Evolutionary conservation across 768 basidiomycete genomes (phyloP).

Genomic region (Phaeotremella skinneri): DNA sequence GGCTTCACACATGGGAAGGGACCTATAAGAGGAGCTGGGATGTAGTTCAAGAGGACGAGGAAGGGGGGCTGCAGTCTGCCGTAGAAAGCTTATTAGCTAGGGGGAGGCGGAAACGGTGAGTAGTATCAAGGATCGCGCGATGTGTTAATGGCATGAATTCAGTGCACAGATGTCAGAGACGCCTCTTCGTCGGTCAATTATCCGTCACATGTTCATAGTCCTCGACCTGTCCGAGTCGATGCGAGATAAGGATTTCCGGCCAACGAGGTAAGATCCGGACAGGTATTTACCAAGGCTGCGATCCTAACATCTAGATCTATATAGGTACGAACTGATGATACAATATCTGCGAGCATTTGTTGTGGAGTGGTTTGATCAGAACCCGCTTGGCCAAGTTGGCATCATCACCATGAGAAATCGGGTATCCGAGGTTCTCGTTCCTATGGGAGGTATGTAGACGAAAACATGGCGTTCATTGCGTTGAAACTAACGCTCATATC

Average conservation of each 20-base stretch:
- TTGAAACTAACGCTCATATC: too few species aligned
- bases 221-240: constrained; percentile 87
- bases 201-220: constrained; percentile 89
- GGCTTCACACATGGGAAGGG: constrained; percentile 86
- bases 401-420: constrained; percentile 90
- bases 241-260: constrained; percentile 94
- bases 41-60: constrained; percentile 91
- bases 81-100: constrained; percentile 87
- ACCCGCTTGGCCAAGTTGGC: constrained; percentile 94
- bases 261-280: constrained; percentile 57
- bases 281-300: not conserved
- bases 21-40: constrained; percentile 95
- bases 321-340: constrained; percentile 78
- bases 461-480: not conserved
- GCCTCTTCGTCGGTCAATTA: constrained; percentile 90
- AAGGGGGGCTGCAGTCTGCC: constrained; percentile 81
- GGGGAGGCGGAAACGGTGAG: constrained; percentile 75
- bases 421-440: constrained; percentile 81
- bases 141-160: not conserved
- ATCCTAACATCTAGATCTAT: constrained; percentile 25
- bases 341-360: constrained; percentile 90
- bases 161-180: constrained; percentile 54
- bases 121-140: constrained; percentile 10
- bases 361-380: constrained; percentile 98
- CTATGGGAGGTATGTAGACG: constrained; percentile 75